Evolutionary conservation across 352 stramenopile species (phyloP), one percentile per base, ranked within the genome.

Genomic region (Globisporangium spinosum): DNA sequence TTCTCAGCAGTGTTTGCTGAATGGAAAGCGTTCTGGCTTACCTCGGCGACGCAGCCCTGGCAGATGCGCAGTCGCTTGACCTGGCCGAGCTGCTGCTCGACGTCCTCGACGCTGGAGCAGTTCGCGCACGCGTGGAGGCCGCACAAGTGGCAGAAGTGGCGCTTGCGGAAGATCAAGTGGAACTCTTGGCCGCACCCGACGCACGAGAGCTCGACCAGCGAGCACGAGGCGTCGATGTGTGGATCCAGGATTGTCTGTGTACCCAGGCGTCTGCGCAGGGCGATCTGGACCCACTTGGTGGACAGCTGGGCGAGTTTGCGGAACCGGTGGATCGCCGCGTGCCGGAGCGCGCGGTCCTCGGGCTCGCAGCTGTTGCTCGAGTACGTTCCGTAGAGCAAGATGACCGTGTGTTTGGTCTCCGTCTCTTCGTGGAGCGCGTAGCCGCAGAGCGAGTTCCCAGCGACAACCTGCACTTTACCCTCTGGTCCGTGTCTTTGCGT

Each of bases 401-500:
- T 64, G 4, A 61, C 34, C 2, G 70, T 76, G 54, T 70, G 58
- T 25, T 69, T 60, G 12, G 66, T 71, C 20, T 55, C 45, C 5
- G 56, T 47, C 49, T 74, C 66, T 53, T 78, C 69, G n/a, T 72
- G 70, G 0, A 78, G 69, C 20, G 64, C 20, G 40, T 74, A 78
- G 5, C 72, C 65, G 13, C 64, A 59, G 27, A 78, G 38, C 3
- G 63, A 49, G 29, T 64, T 56, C 5, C 69, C 58, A 9, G 40
- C 32, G 9, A 22, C 15, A 17, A 68, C 15, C 22, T 68, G 53
- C 25, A 34, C 17, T 10, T 45, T 49, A 23, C 60, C 54, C 12
- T 70, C 64, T 10, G 40, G 27, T 22, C 45, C 15, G 22, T 53
- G 8, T 6, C n/a, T 20, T 32, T 47, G 58, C 23, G 59, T 38